Evolutionary conservation across 1,284 basidiomycete genomes (phyloP).

Genomic region (Lentinus polychrous): DNA sequence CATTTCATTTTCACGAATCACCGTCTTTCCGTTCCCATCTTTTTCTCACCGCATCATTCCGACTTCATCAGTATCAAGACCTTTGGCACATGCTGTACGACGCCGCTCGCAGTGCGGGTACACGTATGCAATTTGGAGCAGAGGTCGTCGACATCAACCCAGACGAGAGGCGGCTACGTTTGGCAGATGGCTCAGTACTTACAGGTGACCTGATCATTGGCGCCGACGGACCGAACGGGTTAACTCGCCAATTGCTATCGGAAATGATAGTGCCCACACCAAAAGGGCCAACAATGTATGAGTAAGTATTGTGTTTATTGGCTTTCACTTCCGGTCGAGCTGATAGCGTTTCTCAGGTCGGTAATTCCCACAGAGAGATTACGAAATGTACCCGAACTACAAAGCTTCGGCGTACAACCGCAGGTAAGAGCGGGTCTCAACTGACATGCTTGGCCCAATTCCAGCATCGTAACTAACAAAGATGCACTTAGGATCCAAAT

Average conservation of each 20-base stretch:
- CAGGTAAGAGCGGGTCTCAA: neutral
- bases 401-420: neutral
- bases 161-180: slow-evolving; percentile 22
- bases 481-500: neutral
- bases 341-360: too few relatives aligned
- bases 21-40: neutral
- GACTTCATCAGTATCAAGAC: slow-evolving; percentile 33
- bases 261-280: slow-evolving; percentile 16
- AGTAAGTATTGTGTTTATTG: slow-evolving; percentile 28
- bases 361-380: slow-evolving; percentile 36
- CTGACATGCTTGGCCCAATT: too few relatives aligned
- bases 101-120: slow-evolving; percentile 38
- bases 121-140: slow-evolving; percentile 31
- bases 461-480: neutral
- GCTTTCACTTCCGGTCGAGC: too few relatives aligned
- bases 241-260: slow-evolving; percentile 26
- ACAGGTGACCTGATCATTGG: slow-evolving; percentile 55
- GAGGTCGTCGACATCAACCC: slow-evolving; percentile 34
- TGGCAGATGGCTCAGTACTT: slow-evolving; percentile 41
- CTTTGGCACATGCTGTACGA: slow-evolving; percentile 33
- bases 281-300: slow-evolving; percentile 32
- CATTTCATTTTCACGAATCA: neutral
- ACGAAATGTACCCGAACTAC: slow-evolving; percentile 23
- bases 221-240: slow-evolving; percentile 47
- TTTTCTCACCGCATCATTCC: slow-evolving; percentile 18